These are phyloP conservation scores for Lophiostoma macrostomum DNA, from an alignment of 495 filamentous ascomycete species.

Conservation along the genomic window DNA sequence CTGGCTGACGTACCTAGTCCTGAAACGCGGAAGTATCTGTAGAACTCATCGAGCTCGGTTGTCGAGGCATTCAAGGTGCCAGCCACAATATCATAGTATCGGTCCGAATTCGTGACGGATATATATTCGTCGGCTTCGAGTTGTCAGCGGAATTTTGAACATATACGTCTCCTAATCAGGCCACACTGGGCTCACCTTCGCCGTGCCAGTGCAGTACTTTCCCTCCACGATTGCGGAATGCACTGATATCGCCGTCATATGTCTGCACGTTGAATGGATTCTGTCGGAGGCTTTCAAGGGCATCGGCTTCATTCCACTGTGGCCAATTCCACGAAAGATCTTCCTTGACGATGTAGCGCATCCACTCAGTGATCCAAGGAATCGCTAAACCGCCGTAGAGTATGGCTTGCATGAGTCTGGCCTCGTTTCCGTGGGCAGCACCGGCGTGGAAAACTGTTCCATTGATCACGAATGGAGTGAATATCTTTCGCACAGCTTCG, in stretches of 20 bases:
- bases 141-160: too few relatives aligned
- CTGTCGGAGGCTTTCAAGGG: background rate
- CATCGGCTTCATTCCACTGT: background rate
- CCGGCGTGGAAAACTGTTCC: background rate
- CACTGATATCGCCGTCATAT: slow-evolving; percentile 4
- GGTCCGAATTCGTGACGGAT: background rate
- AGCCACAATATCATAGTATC: slow-evolving; percentile 5
- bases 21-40: slow-evolving; percentile 9
- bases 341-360: background rate
- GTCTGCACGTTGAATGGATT: slow-evolving; percentile 7
- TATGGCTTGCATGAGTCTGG: background rate
- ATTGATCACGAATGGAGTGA: background rate
- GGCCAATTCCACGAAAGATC: background rate
- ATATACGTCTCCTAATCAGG: too few relatives aligned
- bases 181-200: too few relatives aligned
- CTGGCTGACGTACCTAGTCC: too few relatives aligned
- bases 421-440: background rate
- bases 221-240: slow-evolving; percentile 12
- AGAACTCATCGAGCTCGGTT: slow-evolving; percentile 15
- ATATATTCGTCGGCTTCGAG: background rate
- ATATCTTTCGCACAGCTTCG: background rate
- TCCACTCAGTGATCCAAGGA: slow-evolving; percentile 1
- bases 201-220: slow-evolving; percentile 23
- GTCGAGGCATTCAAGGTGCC: background rate
- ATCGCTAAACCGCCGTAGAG: background rate